Percentiles rank a stretch among this genome's conserved stretches.
phyloP scores from a whole-genome alignment of 2,329 filamentous ascomycete species.

The Hypomyces perniciosus region DNA sequence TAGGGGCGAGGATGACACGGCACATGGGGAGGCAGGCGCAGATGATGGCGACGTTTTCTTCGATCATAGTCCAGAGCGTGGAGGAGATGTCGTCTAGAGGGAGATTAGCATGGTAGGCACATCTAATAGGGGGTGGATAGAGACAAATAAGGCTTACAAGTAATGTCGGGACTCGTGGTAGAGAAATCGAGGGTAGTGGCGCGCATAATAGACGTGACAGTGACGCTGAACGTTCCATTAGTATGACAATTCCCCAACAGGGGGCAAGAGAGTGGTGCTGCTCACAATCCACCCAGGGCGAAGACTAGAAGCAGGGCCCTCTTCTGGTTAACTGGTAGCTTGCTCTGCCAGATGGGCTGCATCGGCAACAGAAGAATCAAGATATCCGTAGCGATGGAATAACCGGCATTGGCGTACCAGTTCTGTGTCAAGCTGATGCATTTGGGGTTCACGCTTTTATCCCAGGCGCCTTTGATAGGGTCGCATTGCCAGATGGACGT shows the following conservation, averaged over 20 bases:
- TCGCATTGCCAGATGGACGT: conserved; percentile 46
- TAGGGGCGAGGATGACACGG: conserved; percentile 30
- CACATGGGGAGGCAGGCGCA: conserved; percentile 36
- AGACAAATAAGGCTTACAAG: conserved; percentile 21
- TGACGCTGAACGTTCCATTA: conserved; percentile 22
- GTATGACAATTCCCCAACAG: neutral
- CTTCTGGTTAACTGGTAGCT: conserved; percentile 36
- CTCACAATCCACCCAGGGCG: conserved; percentile 37
- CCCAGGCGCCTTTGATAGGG: conserved; percentile 42
- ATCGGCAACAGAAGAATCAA: conserved; percentile 42
- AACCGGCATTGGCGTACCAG: conserved; percentile 45
- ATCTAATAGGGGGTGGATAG: neutral
- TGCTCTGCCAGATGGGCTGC: conserved; percentile 39
- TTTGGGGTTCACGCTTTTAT: conserved; percentile 33
- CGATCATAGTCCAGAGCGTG: conserved; percentile 35
- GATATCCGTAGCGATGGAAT: conserved; percentile 42
- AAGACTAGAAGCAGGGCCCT: conserved; percentile 37
- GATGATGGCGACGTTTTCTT: conserved; percentile 34
- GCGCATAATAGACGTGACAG: conserved; percentile 37
- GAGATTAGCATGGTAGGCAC: neutral
- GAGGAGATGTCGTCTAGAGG: conserved; percentile 28
- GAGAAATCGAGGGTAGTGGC: conserved; percentile 35
- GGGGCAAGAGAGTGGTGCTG: conserved; percentile 1
- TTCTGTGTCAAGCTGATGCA: conserved; percentile 42
- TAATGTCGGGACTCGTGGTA: conserved; percentile 31